phyloP scores from a whole-genome alignment of 306 rosid species.

The Crotalaria pallida region DNA sequence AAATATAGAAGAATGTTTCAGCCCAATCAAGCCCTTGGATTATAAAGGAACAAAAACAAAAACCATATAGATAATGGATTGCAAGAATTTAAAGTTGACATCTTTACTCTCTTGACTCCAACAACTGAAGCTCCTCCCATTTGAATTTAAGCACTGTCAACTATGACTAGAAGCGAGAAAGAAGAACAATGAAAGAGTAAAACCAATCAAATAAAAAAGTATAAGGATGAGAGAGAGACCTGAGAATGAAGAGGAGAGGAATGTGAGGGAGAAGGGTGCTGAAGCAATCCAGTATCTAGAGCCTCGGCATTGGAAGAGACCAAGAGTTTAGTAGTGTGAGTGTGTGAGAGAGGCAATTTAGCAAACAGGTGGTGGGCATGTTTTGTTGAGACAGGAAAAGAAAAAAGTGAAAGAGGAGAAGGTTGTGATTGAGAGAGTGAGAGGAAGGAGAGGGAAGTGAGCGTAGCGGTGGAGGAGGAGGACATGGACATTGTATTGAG shows the following conservation, averaged over 20 bases:
- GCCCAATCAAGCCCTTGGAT: too few relatives aligned
- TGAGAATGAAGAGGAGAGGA: conserved; percentile 40
- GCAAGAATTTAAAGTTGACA: too few relatives aligned
- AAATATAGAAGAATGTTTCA: too few relatives aligned
- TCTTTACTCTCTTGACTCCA: too few relatives aligned
- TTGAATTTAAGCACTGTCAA: too few relatives aligned
- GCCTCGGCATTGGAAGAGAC: conserved; percentile 19
- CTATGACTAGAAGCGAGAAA: not conserved
- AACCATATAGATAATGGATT: too few relatives aligned
- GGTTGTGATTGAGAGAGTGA: conserved; percentile 27
- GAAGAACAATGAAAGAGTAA: not conserved
- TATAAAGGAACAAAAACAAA: too few relatives aligned
- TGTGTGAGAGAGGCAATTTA: conserved; percentile 11
- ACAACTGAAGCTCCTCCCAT: too few relatives aligned
- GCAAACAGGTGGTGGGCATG: conserved; percentile 12
- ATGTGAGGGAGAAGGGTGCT: conserved; percentile 25
- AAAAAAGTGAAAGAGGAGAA: not conserved
- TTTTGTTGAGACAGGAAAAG: conserved; percentile 18
- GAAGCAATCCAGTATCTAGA: conserved; percentile 19
- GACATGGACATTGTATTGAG: conserved; percentile 28
- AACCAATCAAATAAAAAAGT: not conserved
- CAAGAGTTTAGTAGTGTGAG: conserved; percentile 31
- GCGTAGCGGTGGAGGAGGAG: conserved; percentile 26
- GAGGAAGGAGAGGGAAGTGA: conserved; percentile 26
- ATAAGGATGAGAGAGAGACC: conserved; percentile 52